Evolutionary conservation across 2,329 filamentous ascomycete genomes (phyloP), one percentile per base, ranked within the genome.

Genomic region (Cytospora leucostoma): DNA sequence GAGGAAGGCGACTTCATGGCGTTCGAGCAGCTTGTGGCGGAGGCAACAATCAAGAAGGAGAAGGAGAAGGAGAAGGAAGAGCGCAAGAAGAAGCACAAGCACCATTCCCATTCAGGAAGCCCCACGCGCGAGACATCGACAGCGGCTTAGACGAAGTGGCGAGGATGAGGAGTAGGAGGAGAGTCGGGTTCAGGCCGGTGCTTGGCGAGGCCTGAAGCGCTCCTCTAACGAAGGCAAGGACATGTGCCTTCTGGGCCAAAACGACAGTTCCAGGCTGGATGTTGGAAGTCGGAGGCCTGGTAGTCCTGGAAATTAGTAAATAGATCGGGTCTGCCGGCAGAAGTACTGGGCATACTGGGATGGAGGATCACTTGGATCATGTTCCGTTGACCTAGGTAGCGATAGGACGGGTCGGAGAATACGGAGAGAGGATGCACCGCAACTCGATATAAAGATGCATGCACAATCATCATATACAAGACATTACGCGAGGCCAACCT

Each of bases 1-100:
- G 95, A 99, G 80, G 95, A 99, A 77, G 94, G 95, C 68, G 95
- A 98, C 72, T 98, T 96, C 78, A 96, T 99, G 86, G 93, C 94
- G 17, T 99, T 99, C 70, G 95, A 99, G 76, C 93, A 98, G 77
- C 88, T 99, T 62, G 96, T 99, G 76, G 93, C 95, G 57, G 95
- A 99, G 75, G 94, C 94, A 5, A 93, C 93, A 63, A 90, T 93
- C 60, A 98, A 98, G 84, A 97, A 97, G 78, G 92, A 95, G 72
- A 86, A 91, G 73, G 89, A 92, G 72, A 88, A 92, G 52, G 79
- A 78, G 70, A 83, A 87, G 79, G 81, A 85, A 67, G 78, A 79
- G 70, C 80, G 82, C 70, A 79, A 81, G 67, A 73, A 69, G 40
- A 68, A 68, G 64, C 67, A 68, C 38, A 61, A 67, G 62, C 56